Percentiles rank a stretch among this genome's conserved stretches.
phyloP scores from a whole-genome alignment of 345 rosid species.

The Microthlaspi erraticum region DNA sequence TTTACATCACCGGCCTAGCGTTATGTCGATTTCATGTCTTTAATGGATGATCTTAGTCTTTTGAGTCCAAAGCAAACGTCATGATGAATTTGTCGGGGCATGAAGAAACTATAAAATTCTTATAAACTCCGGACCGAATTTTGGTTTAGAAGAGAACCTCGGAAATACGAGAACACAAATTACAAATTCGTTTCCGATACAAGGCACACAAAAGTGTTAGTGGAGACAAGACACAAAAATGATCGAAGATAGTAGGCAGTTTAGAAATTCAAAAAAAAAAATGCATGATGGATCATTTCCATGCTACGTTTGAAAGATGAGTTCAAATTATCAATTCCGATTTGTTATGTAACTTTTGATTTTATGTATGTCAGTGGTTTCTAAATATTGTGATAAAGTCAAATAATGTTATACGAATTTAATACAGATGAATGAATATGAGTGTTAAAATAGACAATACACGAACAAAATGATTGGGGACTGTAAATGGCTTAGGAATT shows the following conservation, averaged over 20 bases:
- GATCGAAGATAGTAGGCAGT: not conserved
- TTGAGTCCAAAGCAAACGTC: conserved; percentile 24
- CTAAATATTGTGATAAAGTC: conserved; percentile 6
- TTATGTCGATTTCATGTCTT: conserved; percentile 26
- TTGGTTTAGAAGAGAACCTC: not conserved
- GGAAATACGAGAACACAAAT: not conserved
- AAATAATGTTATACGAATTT: not conserved
- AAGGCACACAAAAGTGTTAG: not conserved
- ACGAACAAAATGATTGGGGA: not conserved
- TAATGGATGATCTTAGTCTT: conserved; percentile 24
- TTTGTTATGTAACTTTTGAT: not conserved
- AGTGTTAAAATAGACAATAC: conserved; percentile 5
- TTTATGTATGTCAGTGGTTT: conserved; percentile 11
- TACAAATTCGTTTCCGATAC: not conserved
- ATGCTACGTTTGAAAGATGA: not conserved
- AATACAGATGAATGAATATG: not conserved
- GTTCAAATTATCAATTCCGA: not conserved
- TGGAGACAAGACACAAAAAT: not conserved
- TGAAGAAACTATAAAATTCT: conserved; percentile 25
- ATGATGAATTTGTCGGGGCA: not conserved
- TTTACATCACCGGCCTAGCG: conserved; percentile 43
- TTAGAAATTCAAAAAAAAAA: not conserved
- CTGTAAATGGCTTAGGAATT: not conserved
- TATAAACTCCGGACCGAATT: not conserved
- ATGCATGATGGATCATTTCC: not conserved